A percentile compares a stretch with the other conserved stretches of the same genome.
phyloP scores from a whole-genome alignment of 495 filamentous ascomycete genomes.

The Penicillium silybi region DNA sequence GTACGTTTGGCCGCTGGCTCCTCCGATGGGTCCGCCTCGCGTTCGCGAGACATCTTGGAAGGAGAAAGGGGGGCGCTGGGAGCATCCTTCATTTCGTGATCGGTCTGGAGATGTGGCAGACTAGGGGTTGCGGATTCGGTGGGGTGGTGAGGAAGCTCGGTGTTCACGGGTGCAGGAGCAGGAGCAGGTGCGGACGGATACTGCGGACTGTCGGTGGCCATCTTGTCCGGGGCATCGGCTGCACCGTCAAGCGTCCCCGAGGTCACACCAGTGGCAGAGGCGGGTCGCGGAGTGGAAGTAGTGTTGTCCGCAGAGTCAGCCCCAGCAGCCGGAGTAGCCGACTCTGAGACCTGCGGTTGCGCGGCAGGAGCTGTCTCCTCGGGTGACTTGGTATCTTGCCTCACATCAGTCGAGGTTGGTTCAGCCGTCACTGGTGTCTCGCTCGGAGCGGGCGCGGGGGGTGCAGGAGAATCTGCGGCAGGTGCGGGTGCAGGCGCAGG shows the following conservation, averaged over 20 bases:
- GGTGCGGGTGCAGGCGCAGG: slow-evolving; percentile 3
- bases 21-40: slow-evolving; percentile 65
- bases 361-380: neutral
- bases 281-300: neutral
- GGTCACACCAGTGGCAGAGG: neutral
- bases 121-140: slow-evolving; percentile 7
- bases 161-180: slow-evolving; percentile 17
- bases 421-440: neutral
- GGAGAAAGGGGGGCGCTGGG: slow-evolving; percentile 39
- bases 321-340: neutral
- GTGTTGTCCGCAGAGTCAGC: slow-evolving; percentile 7
- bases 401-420: slow-evolving; percentile 7
- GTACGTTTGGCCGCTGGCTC: slow-evolving; percentile 75
- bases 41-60: slow-evolving; percentile 61
- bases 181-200: no score
- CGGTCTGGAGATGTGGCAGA: slow-evolving; percentile 21
- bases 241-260: slow-evolving; percentile 4
- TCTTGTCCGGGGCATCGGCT: slow-evolving; percentile 11
- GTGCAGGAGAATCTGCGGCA: slow-evolving; percentile 4
- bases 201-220: slow-evolving; percentile 16
- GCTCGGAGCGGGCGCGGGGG: slow-evolving; percentile 4
- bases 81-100: slow-evolving; percentile 42
- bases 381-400: slow-evolving; percentile 3
- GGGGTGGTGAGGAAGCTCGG: slow-evolving; percentile 37
- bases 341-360: neutral